Conservation (phyloP, 148 eudicot genomes). For the Chenopodium berlandieri region DNA sequence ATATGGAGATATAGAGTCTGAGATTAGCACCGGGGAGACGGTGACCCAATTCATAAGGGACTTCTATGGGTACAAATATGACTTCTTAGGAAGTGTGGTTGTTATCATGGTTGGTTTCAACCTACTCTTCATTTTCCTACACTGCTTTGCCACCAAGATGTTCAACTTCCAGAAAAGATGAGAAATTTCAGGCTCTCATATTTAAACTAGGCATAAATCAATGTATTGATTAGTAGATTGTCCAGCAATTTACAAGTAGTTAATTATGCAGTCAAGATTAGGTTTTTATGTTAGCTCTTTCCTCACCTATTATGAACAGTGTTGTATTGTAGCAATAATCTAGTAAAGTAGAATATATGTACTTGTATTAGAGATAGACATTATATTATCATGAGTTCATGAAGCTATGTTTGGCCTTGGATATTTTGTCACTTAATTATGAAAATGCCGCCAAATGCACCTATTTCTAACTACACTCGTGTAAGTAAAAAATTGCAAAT, state of each 20-base stretch:
- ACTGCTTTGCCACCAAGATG: conserved; percentile 13
- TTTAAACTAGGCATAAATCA: not conserved
- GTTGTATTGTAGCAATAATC: not conserved
- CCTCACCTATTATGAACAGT: not conserved
- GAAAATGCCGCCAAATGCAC: no score
- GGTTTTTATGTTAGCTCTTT: not conserved
- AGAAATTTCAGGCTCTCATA: not conserved
- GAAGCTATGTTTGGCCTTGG: no score
- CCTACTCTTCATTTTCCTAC: conserved; percentile 25
- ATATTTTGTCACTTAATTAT: no score
- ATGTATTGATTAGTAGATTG: not conserved
- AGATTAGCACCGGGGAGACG: conserved; percentile 22
- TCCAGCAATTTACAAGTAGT: not conserved
- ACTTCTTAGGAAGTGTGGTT: conserved; percentile 31
- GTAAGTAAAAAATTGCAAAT: no score
- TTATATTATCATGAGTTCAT: not conserved
- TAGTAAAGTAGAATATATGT: not conserved
- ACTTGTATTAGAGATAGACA: not conserved
- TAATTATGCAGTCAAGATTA: not conserved
- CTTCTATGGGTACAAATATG: conserved; percentile 33
- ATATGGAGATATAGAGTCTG: conserved; percentile 26
- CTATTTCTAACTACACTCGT: no score
- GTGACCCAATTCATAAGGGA: conserved; percentile 23
- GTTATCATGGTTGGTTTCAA: conserved; percentile 23
- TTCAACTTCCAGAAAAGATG: conserved; percentile 38